Conservation (phyloP, 75 land plant genomes). For the Cunninghamia lanceolata region DNA sequence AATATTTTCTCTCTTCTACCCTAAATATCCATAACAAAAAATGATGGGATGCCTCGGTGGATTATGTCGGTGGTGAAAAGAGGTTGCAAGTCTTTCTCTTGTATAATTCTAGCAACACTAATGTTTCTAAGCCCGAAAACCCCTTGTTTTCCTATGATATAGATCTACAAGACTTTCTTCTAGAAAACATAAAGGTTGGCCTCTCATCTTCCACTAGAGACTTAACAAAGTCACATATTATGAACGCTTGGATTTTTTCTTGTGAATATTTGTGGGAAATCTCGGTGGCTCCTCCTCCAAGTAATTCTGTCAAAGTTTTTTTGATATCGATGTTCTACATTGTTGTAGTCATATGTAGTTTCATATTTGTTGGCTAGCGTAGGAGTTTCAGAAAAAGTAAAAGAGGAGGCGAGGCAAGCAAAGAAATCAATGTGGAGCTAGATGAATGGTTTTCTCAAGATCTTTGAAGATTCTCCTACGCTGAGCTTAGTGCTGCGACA, state of each 20-base stretch:
- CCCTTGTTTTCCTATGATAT: background rate
- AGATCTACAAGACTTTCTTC: background rate
- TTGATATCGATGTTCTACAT: too few species aligned
- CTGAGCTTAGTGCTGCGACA: background rate
- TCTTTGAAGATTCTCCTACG: background rate
- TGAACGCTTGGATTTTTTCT: slow-evolving; percentile 19
- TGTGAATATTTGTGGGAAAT: background rate
- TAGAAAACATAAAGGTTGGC: background rate
- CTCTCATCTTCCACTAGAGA: background rate
- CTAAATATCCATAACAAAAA: background rate
- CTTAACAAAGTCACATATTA: slow-evolving; percentile 7
- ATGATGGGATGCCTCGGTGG: slow-evolving; percentile 14
- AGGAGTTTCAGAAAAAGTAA: background rate
- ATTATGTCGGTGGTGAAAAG: background rate
- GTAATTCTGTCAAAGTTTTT: too few species aligned
- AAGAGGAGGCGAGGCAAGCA: too few species aligned
- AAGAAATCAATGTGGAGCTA: background rate
- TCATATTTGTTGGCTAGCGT: background rate
- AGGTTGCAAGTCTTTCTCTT: background rate
- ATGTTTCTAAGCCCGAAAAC: background rate
- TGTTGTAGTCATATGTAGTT: background rate
- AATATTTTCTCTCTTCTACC: too few species aligned
- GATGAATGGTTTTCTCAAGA: background rate
- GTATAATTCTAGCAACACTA: background rate
- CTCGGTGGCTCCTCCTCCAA: too few species aligned